Evolutionary conservation across 345 rosid species (phyloP).

Genomic region (Salix exigua): DNA sequence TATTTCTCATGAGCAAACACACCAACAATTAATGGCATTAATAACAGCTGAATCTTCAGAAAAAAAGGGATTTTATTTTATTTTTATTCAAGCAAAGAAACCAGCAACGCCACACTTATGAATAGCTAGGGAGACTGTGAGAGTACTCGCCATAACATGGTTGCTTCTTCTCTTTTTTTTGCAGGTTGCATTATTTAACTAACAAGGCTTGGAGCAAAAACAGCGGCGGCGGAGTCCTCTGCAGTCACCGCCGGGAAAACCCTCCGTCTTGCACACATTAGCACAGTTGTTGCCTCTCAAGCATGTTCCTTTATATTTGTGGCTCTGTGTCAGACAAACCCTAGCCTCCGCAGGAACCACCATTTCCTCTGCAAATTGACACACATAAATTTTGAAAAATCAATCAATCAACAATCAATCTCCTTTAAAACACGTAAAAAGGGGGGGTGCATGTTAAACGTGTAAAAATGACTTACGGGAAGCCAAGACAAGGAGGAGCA

Average conservation of each 20-base stretch:
- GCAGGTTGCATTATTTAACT: no score
- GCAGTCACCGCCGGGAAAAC: slow-evolving; percentile 38
- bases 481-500: slow-evolving; percentile 29
- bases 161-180: no score
- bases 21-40: no score
- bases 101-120: no score
- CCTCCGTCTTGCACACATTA: slow-evolving; percentile 32
- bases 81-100: no score
- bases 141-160: no score
- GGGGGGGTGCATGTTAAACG: no score
- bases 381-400: not conserved
- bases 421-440: not conserved
- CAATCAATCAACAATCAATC: not conserved
- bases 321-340: slow-evolving; percentile 36
- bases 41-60: no score
- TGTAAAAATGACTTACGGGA: slow-evolving; percentile 16
- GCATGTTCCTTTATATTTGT: slow-evolving; percentile 24
- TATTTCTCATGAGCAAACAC: no score
- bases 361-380: slow-evolving; percentile 14
- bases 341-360: slow-evolving; percentile 29
- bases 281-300: slow-evolving; percentile 29
- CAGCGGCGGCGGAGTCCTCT: slow-evolving; percentile 32
- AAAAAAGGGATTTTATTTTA: no score
- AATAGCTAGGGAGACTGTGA: no score
- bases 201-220: slow-evolving; percentile 37